Percentiles rank a stretch among this genome's conserved stretches.
phyloP scores from a whole-genome alignment of 768 basidiomycete genomes.

The Macrolepiota albuminosa region DNA sequence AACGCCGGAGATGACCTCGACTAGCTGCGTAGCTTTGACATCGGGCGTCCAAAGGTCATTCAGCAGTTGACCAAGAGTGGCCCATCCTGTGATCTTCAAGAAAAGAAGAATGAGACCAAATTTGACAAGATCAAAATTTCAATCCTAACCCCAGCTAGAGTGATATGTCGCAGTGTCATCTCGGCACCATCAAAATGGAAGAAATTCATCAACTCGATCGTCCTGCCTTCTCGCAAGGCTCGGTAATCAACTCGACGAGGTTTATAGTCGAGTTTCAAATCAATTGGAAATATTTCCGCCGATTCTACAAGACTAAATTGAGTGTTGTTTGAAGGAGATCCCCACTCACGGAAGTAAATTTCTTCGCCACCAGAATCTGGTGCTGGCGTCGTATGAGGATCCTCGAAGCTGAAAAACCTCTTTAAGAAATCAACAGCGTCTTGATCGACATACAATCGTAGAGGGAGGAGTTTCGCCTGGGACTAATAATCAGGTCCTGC shows the following conservation, averaged over 20 bases:
- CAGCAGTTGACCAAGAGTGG: constrained; percentile 81
- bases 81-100: constrained; percentile 85
- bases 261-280: constrained; percentile 96
- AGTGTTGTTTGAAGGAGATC: background rate
- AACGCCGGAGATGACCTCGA: constrained; percentile 95
- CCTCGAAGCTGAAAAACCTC: constrained; percentile 89
- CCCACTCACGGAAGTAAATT: constrained; percentile 68
- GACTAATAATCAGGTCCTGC: background rate
- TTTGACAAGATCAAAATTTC: background rate
- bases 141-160: constrained; percentile 76
- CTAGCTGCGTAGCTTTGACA: constrained; percentile 96
- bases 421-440: constrained; percentile 98
- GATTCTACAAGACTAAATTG: constrained; percentile 50
- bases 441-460: constrained; percentile 94
- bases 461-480: constrained; percentile 85
- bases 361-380: constrained; percentile 41
- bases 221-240: constrained; percentile 84
- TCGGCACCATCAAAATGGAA: constrained; percentile 99
- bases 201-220: constrained; percentile 99
- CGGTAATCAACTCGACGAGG: constrained; percentile 94
- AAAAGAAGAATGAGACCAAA: constrained; percentile 3
- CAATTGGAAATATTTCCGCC: constrained; percentile 92
- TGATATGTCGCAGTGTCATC: constrained; percentile 94
- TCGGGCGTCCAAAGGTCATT: constrained; percentile 99
- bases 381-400: constrained; percentile 40